These are phyloP conservation scores for Komagataea norvegica DNA, from an alignment of 1,139 yeast species.

Conservation along the genomic window DNA sequence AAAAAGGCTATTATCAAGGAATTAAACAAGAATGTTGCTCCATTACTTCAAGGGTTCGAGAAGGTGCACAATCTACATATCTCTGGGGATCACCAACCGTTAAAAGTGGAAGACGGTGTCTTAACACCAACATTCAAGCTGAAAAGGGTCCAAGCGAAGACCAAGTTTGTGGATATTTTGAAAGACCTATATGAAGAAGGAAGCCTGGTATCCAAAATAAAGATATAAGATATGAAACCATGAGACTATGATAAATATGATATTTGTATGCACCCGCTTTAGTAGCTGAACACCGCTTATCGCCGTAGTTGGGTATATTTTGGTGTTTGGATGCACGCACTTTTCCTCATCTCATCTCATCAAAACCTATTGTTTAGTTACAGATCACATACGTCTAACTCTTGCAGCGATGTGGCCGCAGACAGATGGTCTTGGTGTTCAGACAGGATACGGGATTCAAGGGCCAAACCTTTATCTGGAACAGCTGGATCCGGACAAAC, in stretches of 20 bases:
- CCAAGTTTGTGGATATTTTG: slow-evolving; percentile 39
- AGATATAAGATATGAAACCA: too few species aligned
- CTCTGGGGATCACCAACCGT: slow-evolving; percentile 32
- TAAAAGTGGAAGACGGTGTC: slow-evolving; percentile 43
- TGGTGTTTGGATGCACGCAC: slow-evolving; percentile 6
- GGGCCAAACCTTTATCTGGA: slow-evolving; percentile 29
- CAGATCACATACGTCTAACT: too few species aligned
- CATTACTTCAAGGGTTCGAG: slow-evolving; percentile 35
- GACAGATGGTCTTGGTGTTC: slow-evolving; percentile 38
- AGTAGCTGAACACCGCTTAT: too few species aligned
- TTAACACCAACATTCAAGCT: slow-evolving; percentile 52
- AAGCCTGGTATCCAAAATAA: slow-evolving; percentile 1
- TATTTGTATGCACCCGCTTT: too few species aligned
- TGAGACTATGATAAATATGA: slow-evolving; percentile 2
- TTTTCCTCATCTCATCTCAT: too few species aligned
- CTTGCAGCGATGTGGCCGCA: slow-evolving; percentile 38
- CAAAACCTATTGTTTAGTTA: too few species aligned
- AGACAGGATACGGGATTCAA: slow-evolving; percentile 37
- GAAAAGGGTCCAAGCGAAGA: slow-evolving; percentile 44
- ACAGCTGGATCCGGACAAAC: slow-evolving; percentile 15
- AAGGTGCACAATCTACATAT: slow-evolving; percentile 42
- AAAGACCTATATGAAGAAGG: slow-evolving; percentile 51
- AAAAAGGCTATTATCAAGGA: slow-evolving; percentile 29
- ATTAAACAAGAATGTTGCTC: slow-evolving; percentile 30
- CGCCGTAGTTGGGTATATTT: too few species aligned